Conservation (phyloP, 148 eudicot species). For the Rhododendron griersonianum region DNA sequence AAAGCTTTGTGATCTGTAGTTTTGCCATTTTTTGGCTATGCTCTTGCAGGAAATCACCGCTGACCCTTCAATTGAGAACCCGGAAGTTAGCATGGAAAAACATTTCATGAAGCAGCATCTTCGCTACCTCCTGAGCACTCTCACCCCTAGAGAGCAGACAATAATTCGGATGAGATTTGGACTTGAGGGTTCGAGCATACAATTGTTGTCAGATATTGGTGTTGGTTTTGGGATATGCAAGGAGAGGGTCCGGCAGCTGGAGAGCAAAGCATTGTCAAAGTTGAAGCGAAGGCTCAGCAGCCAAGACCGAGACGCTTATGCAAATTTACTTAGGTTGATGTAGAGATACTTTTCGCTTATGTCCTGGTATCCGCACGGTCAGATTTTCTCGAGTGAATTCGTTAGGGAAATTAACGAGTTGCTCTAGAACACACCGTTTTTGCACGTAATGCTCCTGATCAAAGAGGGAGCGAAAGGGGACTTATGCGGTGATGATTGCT, state of each 20-base stretch:
- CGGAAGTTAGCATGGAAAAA: conserved; percentile 46
- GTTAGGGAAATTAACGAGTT: not conserved
- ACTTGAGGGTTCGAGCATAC: conserved; percentile 40
- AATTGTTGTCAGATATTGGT: conserved; percentile 71
- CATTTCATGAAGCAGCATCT: conserved; percentile 77
- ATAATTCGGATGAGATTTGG: conserved; percentile 67
- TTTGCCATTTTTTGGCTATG: not conserved
- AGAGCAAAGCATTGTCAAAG: conserved; percentile 69
- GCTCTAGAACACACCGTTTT: not conserved
- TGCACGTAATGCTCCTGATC: not conserved
- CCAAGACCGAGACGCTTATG: conserved; percentile 64
- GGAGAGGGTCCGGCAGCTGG: conserved; percentile 86
- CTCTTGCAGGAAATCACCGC: conserved; percentile 67
- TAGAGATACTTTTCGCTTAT: not conserved
- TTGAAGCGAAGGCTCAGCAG: conserved; percentile 58
- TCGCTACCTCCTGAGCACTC: conserved; percentile 50
- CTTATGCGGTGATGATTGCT: not conserved
- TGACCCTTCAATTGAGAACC: conserved; percentile 54
- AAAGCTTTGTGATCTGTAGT: not conserved
- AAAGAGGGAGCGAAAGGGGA: not conserved
- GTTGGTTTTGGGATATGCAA: conserved; percentile 64
- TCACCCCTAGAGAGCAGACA: conserved; percentile 55
- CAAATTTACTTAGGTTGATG: conserved; percentile 48
- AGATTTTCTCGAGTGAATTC: not conserved
- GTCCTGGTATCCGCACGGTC: not conserved